Evolutionary conservation across 2,329 filamentous ascomycete genomes (phyloP), one percentile per base, ranked within the genome.

Genomic region (Talaromyces rugulosus): DNA sequence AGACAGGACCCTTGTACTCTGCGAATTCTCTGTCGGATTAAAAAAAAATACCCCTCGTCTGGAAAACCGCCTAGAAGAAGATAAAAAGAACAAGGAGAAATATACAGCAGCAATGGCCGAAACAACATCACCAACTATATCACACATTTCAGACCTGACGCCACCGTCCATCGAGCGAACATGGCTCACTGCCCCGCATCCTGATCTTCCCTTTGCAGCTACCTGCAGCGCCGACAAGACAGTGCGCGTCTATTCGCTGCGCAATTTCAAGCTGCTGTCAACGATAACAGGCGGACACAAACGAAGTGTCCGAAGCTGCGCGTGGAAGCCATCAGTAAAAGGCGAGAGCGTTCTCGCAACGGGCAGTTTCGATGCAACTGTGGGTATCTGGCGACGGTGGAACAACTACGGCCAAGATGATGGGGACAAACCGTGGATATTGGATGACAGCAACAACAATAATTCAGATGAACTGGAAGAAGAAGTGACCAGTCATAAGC

Each of bases 321-420:
- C 91, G 42, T 99, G 95, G 95, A 96, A 96, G 77, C 92, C 93
- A 0, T 12, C 33, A 83, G 83, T 63, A 77, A 78, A 83, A 14
- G 83, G 81, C 23, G 86, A 88, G 72, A 88, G 90, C 61, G 91
- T 94, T 52, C 84, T 98, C 16, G 93, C 94, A 5, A 96, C 93
- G 0, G 95, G 92, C 4, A 95, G 90, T 74, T 99, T 99, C 73
- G 95, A 99, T 75, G 89, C 91, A 16, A 96, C 91, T 1, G 93
- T 94, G 1, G 95, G 92, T 9, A 85, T 90, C 69, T 96, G 88
- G 94, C 87, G 85, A 66, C 87, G 84, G 77, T 85, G 86, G 67
- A 64, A 72, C 61, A 74, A 74, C 60, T 64, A 71, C 61, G 54
- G 68, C 65, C 53, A 69, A 62, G 62, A 71, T 23, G 56, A 63